phyloP scores from a whole-genome alignment of 1,284 basidiomycete species.

The Pascua guehoae region DNA sequence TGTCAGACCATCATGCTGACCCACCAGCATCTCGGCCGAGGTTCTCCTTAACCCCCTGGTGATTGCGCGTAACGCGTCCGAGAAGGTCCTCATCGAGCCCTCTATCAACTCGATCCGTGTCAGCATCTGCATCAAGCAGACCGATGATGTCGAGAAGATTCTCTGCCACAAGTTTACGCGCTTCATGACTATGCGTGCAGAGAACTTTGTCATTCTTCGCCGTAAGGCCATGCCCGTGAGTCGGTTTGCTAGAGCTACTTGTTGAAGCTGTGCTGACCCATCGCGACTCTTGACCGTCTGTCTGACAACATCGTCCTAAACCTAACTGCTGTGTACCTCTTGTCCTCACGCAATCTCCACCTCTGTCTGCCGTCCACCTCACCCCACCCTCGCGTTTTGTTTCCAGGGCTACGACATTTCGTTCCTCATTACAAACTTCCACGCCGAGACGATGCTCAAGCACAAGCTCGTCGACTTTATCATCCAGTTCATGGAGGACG shows the following conservation, averaged over 20 bases:
- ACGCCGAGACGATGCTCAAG: constrained; percentile 96
- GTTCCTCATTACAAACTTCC: constrained; percentile 96
- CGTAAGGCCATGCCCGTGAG: constrained; percentile 84
- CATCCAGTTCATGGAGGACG: constrained; percentile 99
- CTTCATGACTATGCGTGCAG: constrained; percentile 98
- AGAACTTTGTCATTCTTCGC: constrained; percentile 92
- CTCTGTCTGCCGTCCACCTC: too few relatives aligned
- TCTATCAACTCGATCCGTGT: constrained; percentile 95
- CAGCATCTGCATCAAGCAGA: constrained; percentile 97
- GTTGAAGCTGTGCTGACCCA: not conserved
- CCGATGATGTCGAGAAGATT: constrained; percentile 97
- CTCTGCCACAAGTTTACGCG: constrained; percentile 98
- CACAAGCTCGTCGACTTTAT: constrained; percentile 99
- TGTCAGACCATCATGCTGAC: not conserved
- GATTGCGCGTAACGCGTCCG: constrained; percentile 94
- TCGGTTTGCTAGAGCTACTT: constrained; percentile 7
- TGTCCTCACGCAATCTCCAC: not conserved
- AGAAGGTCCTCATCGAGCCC: constrained; percentile 93
- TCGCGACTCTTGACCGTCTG: too few relatives aligned
- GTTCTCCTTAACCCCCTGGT: constrained; percentile 87
- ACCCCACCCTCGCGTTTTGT: too few relatives aligned
- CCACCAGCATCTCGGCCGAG: constrained; percentile 76
- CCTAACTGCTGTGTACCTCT: not conserved
- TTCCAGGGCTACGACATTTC: constrained; percentile 92
- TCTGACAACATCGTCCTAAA: not conserved